Evolutionary conservation across 2,329 filamentous ascomycete genomes (phyloP).

Genomic region (Biscogniauxia mediterranea): DNA sequence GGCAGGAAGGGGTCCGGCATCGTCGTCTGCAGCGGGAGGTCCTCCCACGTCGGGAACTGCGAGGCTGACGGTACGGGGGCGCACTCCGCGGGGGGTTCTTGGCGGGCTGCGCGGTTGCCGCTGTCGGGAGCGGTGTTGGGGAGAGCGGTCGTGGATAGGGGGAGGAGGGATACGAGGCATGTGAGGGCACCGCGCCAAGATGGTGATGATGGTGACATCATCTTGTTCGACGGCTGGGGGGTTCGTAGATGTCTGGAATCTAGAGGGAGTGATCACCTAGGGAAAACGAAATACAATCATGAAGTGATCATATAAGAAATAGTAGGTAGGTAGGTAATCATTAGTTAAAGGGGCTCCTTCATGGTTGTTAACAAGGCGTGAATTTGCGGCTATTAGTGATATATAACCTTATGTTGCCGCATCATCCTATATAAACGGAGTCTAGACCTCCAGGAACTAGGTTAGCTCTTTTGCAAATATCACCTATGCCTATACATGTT

Average conservation of each 20-base stretch:
- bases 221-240: background rate
- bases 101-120: background rate
- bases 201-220: background rate
- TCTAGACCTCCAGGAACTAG: background rate
- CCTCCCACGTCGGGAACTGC: slow-evolving; percentile 35
- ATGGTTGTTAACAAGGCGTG: too few species aligned
- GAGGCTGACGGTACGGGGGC: slow-evolving; percentile 22
- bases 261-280: background rate
- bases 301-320: background rate
- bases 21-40: slow-evolving; percentile 37
- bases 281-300: background rate
- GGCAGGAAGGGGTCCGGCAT: slow-evolving; percentile 46
- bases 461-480: too few species aligned
- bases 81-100: slow-evolving; percentile 14
- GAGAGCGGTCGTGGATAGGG: background rate
- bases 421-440: background rate
- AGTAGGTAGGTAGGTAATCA: too few species aligned
- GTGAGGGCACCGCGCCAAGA: background rate
- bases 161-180: background rate
- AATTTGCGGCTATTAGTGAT: background rate
- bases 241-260: background rate
- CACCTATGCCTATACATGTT: background rate
- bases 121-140: slow-evolving; percentile 11
- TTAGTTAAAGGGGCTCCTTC: too few species aligned
- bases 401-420: background rate